Base-by-base conservation (phyloP, 768 basidiomycete genomes). In the Kwoniella dejecticola region DNA sequence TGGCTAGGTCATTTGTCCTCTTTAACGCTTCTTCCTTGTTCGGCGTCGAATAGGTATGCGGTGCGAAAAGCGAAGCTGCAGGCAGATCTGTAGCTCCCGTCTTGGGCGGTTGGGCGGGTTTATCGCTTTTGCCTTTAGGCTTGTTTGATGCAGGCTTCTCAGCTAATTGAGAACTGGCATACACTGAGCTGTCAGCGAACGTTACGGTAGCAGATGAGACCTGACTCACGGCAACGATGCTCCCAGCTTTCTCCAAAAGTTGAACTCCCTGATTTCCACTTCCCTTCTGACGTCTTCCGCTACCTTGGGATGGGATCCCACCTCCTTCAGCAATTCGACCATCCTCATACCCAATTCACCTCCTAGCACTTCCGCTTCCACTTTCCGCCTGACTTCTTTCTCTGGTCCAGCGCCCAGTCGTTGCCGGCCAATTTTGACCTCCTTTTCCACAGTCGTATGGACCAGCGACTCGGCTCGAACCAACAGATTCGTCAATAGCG, bases 351-450 rank as follows among this genome's bases (percentile, higher is more conserved):
- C 73, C 38, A 69, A n/a, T 41, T 66, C 33, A 15, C 72, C 72
- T 44, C 72, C 60, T 42, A 67, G 40, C 8, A 72, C 47, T 57
- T 74, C 71, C 12, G 62, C 59, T 47, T 74, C 72, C 38, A 70
- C 79, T 38, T 64, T 72, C 63, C 65, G 68, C 52, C 68, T 66
- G 42, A 76, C 70, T 23, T 75, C 71, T 55, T 76, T 76, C 59
- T 73, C 71, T 12, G 68, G 55, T n/a, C 70, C 78, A 5, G 49
- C 77, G 8, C 86, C 87, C 13, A 99, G 81, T 21, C 96, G 84
- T 64, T 83, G 88, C 45, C 93, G 83, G 15, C 91, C 85, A 67
- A 84, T 90, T 27, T 87, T 84, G 38, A 95, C 83, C 74, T 96
- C 91, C 57, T 53, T 0, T 73, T 75, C 36, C 17, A 59, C 56